Evolutionary conservation across 306 rosid species (phyloP).

Genomic region (peach (Prunus persica)): Prunus_persica_NCBIv2 NC_034014.1:18734001-18734500

Average conservation of each 20-base stretch:
- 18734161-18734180: background rate
- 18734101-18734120: background rate
- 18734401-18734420: background rate
- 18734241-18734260: background rate
- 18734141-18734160: background rate
- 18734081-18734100: background rate
- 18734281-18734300: background rate
- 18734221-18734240: background rate
- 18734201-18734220: background rate
- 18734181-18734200: background rate
- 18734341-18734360: background rate
- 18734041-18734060: background rate
- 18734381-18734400: background rate
- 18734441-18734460: background rate
- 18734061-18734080: background rate
- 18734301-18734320: background rate
- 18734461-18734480: background rate
- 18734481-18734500: background rate
- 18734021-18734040: slow-evolving; percentile 1
- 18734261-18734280: background rate
- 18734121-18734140: background rate
- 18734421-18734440: background rate
- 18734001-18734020: slow-evolving; percentile 2
- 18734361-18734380: background rate
- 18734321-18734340: background rate